These are phyloP conservation scores for Plasmopara halstedii DNA, from an alignment of 352 stramenopile species.

Conservation along the genomic window DNA sequence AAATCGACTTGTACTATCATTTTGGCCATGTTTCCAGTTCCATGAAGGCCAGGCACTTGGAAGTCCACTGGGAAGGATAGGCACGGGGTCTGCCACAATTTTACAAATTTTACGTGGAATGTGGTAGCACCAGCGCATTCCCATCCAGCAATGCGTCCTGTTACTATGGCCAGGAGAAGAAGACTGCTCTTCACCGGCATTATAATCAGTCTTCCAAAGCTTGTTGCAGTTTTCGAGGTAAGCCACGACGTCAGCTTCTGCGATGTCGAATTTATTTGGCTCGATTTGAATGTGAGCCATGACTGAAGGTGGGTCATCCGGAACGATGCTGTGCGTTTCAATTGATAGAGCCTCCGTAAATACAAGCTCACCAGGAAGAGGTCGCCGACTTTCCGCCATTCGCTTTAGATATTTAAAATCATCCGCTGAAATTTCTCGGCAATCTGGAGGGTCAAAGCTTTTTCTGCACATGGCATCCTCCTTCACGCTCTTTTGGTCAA, in stretches of 20 bases:
- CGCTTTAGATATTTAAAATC: constrained; percentile 56
- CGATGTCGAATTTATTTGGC: constrained; percentile 23
- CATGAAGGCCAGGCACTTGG: constrained; percentile 56
- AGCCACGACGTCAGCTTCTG: constrained; percentile 21
- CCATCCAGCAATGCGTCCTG: constrained; percentile 64
- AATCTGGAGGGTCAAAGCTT: background rate
- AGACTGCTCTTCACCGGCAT: constrained; percentile 10
- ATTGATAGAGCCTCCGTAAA: constrained; percentile 58
- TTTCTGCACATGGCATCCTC: background rate
- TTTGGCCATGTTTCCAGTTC: constrained; percentile 27
- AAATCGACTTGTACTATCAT: constrained; percentile 20
- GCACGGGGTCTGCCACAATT: constrained; percentile 49
- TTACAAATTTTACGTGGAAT: constrained; percentile 47
- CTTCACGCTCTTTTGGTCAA: background rate
- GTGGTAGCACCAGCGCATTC: constrained; percentile 75
- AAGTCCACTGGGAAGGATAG: constrained; percentile 48
- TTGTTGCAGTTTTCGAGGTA: constrained; percentile 55
- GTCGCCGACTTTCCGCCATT: constrained; percentile 38
- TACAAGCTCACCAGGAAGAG: constrained; percentile 53
- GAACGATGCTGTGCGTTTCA: constrained; percentile 37
- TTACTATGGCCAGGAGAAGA: constrained; percentile 27
- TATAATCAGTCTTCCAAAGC: constrained; percentile 35
- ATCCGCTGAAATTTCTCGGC: constrained; percentile 20
- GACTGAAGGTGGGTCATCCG: constrained; percentile 4
- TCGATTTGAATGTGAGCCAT: constrained; percentile 18